Evolutionary conservation across 208 protist species (phyloP).

Genomic region (Trypanosoma conorhini): DNA sequence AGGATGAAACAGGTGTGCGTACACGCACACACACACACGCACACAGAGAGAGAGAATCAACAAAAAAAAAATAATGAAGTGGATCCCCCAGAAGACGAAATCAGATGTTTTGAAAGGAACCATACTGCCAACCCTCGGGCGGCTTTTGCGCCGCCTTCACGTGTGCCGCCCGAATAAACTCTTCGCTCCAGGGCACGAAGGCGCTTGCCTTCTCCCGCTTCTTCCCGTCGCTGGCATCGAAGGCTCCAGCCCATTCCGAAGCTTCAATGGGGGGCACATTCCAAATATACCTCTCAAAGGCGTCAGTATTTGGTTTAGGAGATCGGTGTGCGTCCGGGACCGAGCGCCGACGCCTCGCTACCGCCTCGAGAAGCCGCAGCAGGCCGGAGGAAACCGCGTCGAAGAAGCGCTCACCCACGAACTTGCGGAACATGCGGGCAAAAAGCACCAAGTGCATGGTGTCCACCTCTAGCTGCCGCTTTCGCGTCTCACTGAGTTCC

Average conservation of each 20-base stretch:
- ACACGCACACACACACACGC: background rate
- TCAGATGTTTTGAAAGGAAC: background rate
- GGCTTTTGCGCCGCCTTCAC: constrained; percentile 17
- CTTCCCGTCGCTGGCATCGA: background rate
- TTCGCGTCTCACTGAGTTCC: constrained; percentile 7
- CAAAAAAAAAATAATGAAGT: constrained; percentile 1
- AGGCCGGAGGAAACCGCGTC: constrained; percentile 1
- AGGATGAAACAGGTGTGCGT: background rate
- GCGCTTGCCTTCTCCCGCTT: background rate
- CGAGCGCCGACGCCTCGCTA: background rate
- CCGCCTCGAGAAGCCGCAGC: constrained; percentile 18
- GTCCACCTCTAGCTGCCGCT: constrained; percentile 27
- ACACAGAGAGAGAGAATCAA: background rate
- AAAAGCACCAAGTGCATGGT: constrained; percentile 32
- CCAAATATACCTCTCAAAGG: constrained; percentile 29
- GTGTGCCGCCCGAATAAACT: constrained; percentile 21
- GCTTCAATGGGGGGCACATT: constrained; percentile 20
- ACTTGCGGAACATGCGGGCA: constrained; percentile 36
- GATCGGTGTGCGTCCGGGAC: background rate
- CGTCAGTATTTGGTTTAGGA: background rate
- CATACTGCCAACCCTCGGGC: constrained; percentile 19
- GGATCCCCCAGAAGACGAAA: background rate
- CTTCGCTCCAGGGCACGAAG: constrained; percentile 24
- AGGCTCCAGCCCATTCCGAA: background rate
- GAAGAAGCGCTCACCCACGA: constrained; percentile 22